Percentiles rank a stretch among this genome's conserved stretches.
These are phyloP conservation scores for Suzukiozyma palmioleophila DNA, from an alignment of 1,139 yeast species.

Conservation along the genomic window DNA sequence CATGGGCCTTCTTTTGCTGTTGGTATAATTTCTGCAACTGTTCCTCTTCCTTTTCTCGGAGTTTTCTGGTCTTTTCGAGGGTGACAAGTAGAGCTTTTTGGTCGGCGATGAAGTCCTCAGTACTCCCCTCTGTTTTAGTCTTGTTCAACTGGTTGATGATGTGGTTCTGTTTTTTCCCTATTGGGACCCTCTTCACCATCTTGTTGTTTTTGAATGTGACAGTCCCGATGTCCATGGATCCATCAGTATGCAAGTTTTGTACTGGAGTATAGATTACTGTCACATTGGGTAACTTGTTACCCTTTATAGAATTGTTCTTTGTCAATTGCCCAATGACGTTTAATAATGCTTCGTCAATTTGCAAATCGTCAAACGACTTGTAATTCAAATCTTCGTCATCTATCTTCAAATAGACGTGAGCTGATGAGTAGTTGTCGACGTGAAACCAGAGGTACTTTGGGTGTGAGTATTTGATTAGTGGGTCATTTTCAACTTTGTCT, in stretches of 20 bases:
- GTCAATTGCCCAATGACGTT: constrained; percentile 71
- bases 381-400: constrained; percentile 34
- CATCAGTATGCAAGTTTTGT: constrained; percentile 64
- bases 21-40: constrained; percentile 20
- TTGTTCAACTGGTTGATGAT: constrained; percentile 63
- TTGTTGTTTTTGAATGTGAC: constrained; percentile 64
- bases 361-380: constrained; percentile 28
- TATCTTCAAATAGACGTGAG: constrained; percentile 72
- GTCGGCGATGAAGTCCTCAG: constrained; percentile 49
- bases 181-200: constrained; percentile 49
- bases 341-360: constrained; percentile 49
- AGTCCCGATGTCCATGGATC: constrained; percentile 80
- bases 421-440: constrained; percentile 75
- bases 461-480: constrained; percentile 63
- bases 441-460: constrained; percentile 81
- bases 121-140: constrained; percentile 46
- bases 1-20: constrained; percentile 28
- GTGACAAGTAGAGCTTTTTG: constrained; percentile 36
- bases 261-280: constrained; percentile 77
- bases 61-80: constrained; percentile 30
- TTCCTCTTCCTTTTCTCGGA: constrained; percentile 27
- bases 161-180: constrained; percentile 58
- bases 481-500: constrained; percentile 74
- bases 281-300: constrained; percentile 66
- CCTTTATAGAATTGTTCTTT: constrained; percentile 77